These are phyloP conservation scores for Tylopilus sp. DNA, from an alignment of 768 basidiomycete species.

Conservation along the genomic window DNA sequence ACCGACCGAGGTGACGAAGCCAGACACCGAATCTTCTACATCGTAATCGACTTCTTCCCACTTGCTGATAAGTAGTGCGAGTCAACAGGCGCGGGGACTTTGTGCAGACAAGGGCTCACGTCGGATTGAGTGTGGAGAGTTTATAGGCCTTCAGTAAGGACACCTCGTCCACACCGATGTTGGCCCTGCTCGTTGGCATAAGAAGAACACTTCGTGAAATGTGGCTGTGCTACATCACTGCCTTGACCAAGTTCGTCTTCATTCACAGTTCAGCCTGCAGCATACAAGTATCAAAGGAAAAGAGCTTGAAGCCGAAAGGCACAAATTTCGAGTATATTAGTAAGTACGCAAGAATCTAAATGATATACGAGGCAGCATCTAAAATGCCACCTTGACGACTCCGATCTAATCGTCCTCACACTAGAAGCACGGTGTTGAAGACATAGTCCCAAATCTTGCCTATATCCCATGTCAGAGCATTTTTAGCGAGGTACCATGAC, in stretches of 20 bases:
- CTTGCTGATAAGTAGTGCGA: constrained; percentile 41
- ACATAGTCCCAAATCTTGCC: constrained; percentile 94
- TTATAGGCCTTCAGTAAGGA: constrained; percentile 85
- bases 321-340: too few species aligned
- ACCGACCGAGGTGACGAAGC: constrained; percentile 56
- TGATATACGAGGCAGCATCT: too few species aligned
- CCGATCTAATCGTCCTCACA: constrained; percentile 38
- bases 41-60: constrained; percentile 94
- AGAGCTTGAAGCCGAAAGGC: too few species aligned
- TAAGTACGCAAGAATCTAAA: too few species aligned
- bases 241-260: too few species aligned
- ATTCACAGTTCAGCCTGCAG: too few species aligned
- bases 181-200: constrained; percentile 46
- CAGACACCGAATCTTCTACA: constrained; percentile 69
- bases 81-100: constrained; percentile 1
- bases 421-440: constrained; percentile 76
- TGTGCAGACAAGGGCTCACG: constrained; percentile 41
- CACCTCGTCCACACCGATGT: constrained; percentile 75
- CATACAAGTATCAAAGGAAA: too few species aligned
- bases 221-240: not conserved
- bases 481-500: not conserved
- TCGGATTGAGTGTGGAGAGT: constrained; percentile 72
- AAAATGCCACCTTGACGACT: not conserved
- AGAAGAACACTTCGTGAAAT: not conserved
- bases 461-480: constrained; percentile 24